These are phyloP conservation scores for Fusarium sp. DNA, from an alignment of 2,329 filamentous ascomycete genomes.

Conservation along the genomic window DNA sequence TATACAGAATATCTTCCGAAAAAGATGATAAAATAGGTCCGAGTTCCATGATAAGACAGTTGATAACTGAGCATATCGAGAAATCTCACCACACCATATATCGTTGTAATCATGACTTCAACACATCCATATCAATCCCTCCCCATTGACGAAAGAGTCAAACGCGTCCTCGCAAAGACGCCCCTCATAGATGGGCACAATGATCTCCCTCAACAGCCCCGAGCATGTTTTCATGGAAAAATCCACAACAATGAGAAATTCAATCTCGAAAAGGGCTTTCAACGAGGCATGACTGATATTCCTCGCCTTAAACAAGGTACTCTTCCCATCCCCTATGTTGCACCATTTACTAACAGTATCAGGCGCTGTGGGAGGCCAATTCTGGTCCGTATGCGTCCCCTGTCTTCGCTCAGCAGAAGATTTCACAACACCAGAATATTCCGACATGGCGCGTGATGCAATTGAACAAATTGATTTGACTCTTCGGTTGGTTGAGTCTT, in stretches of 20 bases:
- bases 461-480: constrained; percentile 19
- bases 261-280: not conserved
- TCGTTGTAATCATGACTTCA: not conserved
- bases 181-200: constrained; percentile 13
- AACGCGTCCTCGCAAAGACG: not conserved
- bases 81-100: no score
- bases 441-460: not conserved
- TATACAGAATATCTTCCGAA: not conserved
- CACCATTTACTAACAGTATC: no score
- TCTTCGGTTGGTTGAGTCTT: not conserved
- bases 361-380: not conserved
- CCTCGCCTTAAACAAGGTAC: constrained; percentile 2
- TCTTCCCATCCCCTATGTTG: no score
- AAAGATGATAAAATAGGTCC: not conserved
- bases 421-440: constrained; percentile 7
- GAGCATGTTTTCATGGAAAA: constrained; percentile 7
- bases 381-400: constrained; percentile 19
- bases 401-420: constrained; percentile 9
- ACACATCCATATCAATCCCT: not conserved
- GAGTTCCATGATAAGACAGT: not conserved
- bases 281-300: constrained; percentile 15
- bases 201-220: not conserved
- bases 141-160: not conserved
- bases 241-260: constrained; percentile 10
- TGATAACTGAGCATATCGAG: no score